Conservation (phyloP, 1,284 basidiomycete species). For the Fomes fomentarius region DNA sequence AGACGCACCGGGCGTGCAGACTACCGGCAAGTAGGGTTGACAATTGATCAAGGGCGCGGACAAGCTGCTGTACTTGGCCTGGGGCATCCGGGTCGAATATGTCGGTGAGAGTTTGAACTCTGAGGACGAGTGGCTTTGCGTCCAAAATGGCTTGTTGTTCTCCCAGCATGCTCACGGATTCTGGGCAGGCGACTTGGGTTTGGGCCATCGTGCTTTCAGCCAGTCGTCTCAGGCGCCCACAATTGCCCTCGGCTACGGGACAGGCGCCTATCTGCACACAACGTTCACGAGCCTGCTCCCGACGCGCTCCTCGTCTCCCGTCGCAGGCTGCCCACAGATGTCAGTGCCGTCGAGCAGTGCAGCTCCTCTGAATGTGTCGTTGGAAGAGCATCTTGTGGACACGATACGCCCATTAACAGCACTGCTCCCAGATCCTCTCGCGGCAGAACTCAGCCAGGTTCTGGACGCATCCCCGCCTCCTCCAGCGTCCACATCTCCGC, state of each 20-base stretch:
- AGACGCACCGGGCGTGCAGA: slow-evolving; percentile 45
- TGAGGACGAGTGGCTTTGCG: slow-evolving; percentile 4
- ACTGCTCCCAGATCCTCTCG: slow-evolving; percentile 50
- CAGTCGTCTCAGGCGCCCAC: too few relatives aligned
- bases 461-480: slow-evolving; percentile 10
- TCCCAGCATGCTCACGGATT: too few relatives aligned
- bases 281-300: too few relatives aligned
- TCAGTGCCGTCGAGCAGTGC: neutral
- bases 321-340: too few relatives aligned
- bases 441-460: slow-evolving; percentile 38
- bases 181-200: too few relatives aligned
- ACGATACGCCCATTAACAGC: slow-evolving; percentile 47
- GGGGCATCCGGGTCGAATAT: slow-evolving; percentile 14
- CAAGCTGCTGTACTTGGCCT: slow-evolving; percentile 26
- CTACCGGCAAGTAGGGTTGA: slow-evolving; percentile 50
- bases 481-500: slow-evolving; percentile 17
- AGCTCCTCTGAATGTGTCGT: slow-evolving; percentile 57
- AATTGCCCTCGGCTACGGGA: neutral
- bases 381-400: slow-evolving; percentile 64
- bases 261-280: too few relatives aligned
- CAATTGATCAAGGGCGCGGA: slow-evolving; percentile 45
- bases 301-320: too few relatives aligned
- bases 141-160: too few relatives aligned
- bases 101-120: slow-evolving; percentile 5
- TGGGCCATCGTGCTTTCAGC: neutral